Conservation (phyloP, 1,139 yeast genomes). For the Diutina neorugosa region DNA sequence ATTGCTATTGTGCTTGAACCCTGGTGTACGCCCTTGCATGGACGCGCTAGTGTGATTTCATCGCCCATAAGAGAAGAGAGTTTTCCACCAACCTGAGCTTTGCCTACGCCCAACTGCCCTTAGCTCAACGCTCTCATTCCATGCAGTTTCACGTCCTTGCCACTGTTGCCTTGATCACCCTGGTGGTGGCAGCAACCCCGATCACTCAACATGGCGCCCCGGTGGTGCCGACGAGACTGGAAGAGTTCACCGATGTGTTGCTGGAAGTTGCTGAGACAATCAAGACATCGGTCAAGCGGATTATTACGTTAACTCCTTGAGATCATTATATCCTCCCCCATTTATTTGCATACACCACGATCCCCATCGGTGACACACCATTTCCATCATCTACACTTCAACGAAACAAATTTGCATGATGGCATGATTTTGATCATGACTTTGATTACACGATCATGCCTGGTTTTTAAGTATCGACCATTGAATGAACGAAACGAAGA, state of each 20-base stretch:
- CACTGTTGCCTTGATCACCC: not conserved
- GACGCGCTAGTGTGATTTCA: not conserved
- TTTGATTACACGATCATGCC: not conserved
- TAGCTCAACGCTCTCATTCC: not conserved
- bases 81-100: not conserved
- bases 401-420: not conserved
- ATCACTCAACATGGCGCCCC: not conserved
- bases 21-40: not conserved
- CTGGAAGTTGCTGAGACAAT: not conserved
- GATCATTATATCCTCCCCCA: not conserved
- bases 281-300: not conserved
- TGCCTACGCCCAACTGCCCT: not conserved
- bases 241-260: not conserved
- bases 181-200: not conserved
- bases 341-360: not conserved
- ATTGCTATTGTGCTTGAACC: not conserved
- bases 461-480: not conserved
- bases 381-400: not conserved
- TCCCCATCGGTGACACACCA: not conserved
- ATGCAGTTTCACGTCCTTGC: not conserved
- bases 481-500: not conserved
- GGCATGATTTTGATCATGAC: not conserved
- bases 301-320: conserved; percentile 1
- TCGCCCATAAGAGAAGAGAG: not conserved
- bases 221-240: not conserved